Conservation (phyloP, 78 protist species). For the Dictyostelium citrinum region DNA sequence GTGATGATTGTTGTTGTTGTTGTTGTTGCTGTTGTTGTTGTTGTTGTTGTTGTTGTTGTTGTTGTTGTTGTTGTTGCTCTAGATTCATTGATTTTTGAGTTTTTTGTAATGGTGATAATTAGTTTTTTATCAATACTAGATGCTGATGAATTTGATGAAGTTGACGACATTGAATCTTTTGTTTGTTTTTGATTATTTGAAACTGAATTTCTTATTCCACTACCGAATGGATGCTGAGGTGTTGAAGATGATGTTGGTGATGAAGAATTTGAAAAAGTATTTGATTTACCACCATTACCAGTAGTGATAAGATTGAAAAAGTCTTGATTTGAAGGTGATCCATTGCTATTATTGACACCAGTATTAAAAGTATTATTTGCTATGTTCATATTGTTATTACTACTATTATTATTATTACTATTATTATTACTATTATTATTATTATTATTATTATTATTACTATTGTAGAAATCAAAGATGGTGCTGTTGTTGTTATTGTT, state of each 20-base stretch:
- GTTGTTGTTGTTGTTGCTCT: no score
- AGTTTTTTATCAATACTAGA: not conserved
- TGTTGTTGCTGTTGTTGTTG: not conserved
- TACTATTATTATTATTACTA: not conserved
- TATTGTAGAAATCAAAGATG: not conserved
- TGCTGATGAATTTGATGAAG: not conserved
- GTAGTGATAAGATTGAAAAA: not conserved
- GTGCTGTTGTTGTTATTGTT: not conserved
- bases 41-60: no score
- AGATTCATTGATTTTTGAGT: not conserved
- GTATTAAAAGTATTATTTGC: no score
- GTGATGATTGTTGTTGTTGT: not conserved
- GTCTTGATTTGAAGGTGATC: not conserved
- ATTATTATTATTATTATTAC: not conserved
- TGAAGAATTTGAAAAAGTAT: not conserved
- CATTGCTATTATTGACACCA: no score
- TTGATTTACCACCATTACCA: not conserved
- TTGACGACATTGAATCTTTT: not conserved
- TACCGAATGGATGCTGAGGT: not conserved
- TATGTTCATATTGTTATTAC: not conserved
- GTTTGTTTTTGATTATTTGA: not conserved
- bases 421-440: not conserved
- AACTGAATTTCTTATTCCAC: not conserved
- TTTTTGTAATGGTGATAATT: constrained; percentile 1
- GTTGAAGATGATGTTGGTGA: constrained; percentile 20